Evolutionary conservation across 768 basidiomycete species (phyloP).

Genomic region (Astraeus odoratus): DNA sequence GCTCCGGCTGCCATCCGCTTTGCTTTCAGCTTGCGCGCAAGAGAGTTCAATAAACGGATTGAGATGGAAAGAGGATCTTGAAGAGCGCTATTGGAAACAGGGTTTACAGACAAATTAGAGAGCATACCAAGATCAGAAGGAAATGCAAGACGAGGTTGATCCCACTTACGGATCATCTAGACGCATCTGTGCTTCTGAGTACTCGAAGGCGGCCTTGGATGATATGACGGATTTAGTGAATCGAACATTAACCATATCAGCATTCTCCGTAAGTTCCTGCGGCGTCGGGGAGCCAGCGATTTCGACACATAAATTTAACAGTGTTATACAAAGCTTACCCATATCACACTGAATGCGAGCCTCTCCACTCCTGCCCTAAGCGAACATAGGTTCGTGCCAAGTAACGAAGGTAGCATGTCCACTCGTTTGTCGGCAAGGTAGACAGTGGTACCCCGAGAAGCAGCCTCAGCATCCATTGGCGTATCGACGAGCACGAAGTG

Average conservation of each 20-base stretch:
- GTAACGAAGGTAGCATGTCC: slow-evolving; percentile 91
- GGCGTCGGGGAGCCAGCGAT: too few relatives aligned
- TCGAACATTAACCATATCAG: slow-evolving; percentile 82
- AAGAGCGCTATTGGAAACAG: slow-evolving; percentile 45
- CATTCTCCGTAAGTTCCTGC: slow-evolving; percentile 85
- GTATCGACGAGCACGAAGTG: slow-evolving; percentile 92
- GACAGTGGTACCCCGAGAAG: slow-evolving; percentile 93
- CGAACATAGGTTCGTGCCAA: slow-evolving; percentile 95
- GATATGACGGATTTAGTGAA: slow-evolving; percentile 97
- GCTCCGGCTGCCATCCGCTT: slow-evolving; percentile 94
- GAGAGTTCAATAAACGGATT: slow-evolving; percentile 80
- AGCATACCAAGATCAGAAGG: not conserved
- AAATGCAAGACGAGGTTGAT: not conserved
- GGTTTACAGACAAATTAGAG: not conserved
- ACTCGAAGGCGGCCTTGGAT: slow-evolving; percentile 94
- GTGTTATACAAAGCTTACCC: slow-evolving; percentile 58
- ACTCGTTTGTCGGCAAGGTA: slow-evolving; percentile 98
- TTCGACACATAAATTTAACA: too few relatives aligned
- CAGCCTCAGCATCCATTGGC: slow-evolving; percentile 94
- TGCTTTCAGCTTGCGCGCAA: slow-evolving; percentile 81
- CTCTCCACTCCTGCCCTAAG: slow-evolving; percentile 89
- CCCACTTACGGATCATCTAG: slow-evolving; percentile 81
- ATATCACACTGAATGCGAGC: slow-evolving; percentile 91
- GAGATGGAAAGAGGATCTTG: slow-evolving; percentile 78
- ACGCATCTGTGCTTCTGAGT: slow-evolving; percentile 89